Evolutionary conservation across 2,329 filamentous ascomycete species (phyloP).

Genomic region (Cordyceps farinosa): DNA sequence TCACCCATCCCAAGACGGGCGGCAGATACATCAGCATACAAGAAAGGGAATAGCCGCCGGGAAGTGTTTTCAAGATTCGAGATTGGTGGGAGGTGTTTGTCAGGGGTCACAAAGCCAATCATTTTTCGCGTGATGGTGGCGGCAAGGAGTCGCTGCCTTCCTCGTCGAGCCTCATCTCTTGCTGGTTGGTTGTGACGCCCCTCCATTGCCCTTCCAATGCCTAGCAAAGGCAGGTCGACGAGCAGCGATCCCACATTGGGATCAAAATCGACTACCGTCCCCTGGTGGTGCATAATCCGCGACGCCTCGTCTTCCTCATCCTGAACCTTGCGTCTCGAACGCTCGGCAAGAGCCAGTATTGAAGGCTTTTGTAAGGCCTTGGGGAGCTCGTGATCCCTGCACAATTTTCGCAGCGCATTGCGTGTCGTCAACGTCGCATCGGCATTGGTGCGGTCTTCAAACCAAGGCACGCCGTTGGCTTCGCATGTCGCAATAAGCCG

Average conservation of each 20-base stretch:
- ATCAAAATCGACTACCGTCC: constrained; percentile 45
- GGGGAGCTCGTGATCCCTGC: constrained; percentile 59
- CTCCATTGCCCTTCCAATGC: constrained; percentile 1
- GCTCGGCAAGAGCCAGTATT: constrained; percentile 58
- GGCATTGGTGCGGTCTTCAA: constrained; percentile 79
- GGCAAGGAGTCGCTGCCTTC: constrained; percentile 42
- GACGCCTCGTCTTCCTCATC: constrained; percentile 51
- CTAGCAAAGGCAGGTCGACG: constrained; percentile 41
- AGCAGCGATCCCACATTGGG: constrained; percentile 46
- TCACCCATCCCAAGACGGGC: constrained; percentile 16
- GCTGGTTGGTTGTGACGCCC: constrained; percentile 21
- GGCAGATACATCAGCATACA: constrained; percentile 27
- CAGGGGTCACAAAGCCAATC: constrained; percentile 49
- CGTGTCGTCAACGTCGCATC: constrained; percentile 73
- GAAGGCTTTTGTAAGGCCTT: constrained; percentile 62
- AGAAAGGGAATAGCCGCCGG: constrained; percentile 46
- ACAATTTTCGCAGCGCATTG: constrained; percentile 74
- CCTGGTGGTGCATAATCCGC: constrained; percentile 47
- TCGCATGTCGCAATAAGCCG: constrained; percentile 72
- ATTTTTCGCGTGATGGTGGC: constrained; percentile 46
- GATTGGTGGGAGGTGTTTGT: constrained; percentile 40
- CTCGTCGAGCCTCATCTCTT: constrained; percentile 26
- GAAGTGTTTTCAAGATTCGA: constrained; percentile 44
- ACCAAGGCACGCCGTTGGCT: constrained; percentile 66
- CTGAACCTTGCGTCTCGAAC: constrained; percentile 43